These are phyloP conservation scores for Reticulascus tulasneorum DNA, from an alignment of 2,329 filamentous ascomycete species.

Conservation along the genomic window DNA sequence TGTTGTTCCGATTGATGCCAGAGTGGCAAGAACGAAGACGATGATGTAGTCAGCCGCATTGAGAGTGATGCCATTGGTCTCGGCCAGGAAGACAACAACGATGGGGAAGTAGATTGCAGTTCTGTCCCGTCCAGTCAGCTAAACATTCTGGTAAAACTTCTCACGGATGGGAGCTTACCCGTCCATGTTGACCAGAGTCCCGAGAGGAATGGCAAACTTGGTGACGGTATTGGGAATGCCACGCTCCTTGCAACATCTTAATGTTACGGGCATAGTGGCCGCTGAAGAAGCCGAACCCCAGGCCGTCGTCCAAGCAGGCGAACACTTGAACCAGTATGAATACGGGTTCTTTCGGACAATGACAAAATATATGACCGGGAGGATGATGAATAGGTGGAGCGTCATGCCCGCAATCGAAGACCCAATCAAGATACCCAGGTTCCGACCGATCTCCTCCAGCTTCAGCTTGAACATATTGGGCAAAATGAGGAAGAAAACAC, in stretches of 20 bases:
- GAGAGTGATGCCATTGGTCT: slow-evolving; percentile 43
- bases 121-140: too few species aligned
- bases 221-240: slow-evolving; percentile 35
- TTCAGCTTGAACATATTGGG: slow-evolving; percentile 47
- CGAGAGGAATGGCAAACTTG: slow-evolving; percentile 44
- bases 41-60: slow-evolving; percentile 43
- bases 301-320: slow-evolving; percentile 49
- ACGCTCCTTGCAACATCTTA: slow-evolving; percentile 33
- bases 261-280: slow-evolving; percentile 47
- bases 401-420: slow-evolving; percentile 41
- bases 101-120: slow-evolving; percentile 54
- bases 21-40: slow-evolving; percentile 42
- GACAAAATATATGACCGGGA: slow-evolving; percentile 37
- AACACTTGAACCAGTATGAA: slow-evolving; percentile 41
- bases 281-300: slow-evolving; percentile 52
- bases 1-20: slow-evolving; percentile 50
- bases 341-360: slow-evolving; percentile 44
- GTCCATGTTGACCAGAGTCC: slow-evolving; percentile 48
- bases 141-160: slow-evolving; percentile 16
- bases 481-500: slow-evolving; percentile 51
- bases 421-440: slow-evolving; percentile 47
- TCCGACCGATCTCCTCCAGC: slow-evolving; percentile 41
- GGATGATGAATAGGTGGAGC: slow-evolving; percentile 41
- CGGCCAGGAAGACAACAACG: slow-evolving; percentile 48
- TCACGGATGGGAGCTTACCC: too few species aligned